These are phyloP conservation scores for Erodium texanum DNA, from an alignment of 441 rosid species.

Conservation along the genomic window DNA sequence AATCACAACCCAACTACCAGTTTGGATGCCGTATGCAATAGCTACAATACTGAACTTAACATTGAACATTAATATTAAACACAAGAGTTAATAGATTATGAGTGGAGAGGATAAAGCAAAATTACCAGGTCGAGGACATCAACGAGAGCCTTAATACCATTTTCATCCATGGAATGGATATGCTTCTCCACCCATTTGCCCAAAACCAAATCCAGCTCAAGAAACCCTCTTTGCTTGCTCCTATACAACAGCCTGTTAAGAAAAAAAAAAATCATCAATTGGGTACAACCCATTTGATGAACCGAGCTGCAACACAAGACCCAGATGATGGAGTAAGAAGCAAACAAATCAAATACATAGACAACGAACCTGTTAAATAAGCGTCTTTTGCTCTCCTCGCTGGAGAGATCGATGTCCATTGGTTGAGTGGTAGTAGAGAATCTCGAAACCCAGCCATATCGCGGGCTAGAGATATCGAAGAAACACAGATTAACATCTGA, in stretches of 20 bases:
- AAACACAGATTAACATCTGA: not conserved
- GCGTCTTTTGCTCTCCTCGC: conserved; percentile 58
- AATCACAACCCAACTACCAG: not conserved
- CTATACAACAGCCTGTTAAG: conserved; percentile 60
- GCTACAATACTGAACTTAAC: not conserved
- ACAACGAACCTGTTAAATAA: conserved; percentile 51
- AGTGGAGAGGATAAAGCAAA: conserved; percentile 1
- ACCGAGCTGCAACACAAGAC: not conserved
- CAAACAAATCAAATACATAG: not conserved
- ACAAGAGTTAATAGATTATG: not conserved
- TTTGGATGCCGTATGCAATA: not conserved
- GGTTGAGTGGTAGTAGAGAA: conserved; percentile 30
- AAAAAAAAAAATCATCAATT: not conserved
- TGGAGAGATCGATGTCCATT: conserved; percentile 51
- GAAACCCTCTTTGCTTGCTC: conserved; percentile 86
- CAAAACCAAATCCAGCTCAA: conserved; percentile 80
- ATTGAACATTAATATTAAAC: not conserved
- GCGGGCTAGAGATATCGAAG: conserved; percentile 26
- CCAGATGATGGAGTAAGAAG: not conserved
- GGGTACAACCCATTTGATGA: not conserved
- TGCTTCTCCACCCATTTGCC: conserved; percentile 87
- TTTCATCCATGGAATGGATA: conserved; percentile 58
- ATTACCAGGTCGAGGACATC: conserved; percentile 75
- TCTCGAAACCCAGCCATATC: conserved; percentile 28
- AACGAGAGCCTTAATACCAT: conserved; percentile 58